Evolutionary conservation across 2,329 filamentous ascomycete species (phyloP), one percentile per base, ranked within the genome.

Genomic region (Fusarium denticulatum): DNA sequence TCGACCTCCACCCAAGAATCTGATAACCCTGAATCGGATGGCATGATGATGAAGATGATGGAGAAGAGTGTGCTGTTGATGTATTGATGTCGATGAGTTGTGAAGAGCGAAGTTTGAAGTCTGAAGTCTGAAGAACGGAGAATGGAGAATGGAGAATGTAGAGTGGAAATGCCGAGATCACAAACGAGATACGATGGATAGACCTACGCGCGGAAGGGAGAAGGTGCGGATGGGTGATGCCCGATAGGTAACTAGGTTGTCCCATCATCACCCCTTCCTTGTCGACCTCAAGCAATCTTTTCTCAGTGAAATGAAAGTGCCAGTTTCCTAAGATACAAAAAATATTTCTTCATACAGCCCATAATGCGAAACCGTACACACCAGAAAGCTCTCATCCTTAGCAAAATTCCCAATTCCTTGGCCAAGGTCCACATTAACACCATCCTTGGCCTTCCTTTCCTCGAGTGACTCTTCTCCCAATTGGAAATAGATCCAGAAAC

Each of bases 401-500:
- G 34, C 50, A 28, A 26, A 37, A 39, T 10, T 16, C 20, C 5
- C 20, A 28, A 40, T 11, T 40, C 50, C 34, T 28, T 13, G 12
- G n/a, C 34, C 34, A 26, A 53, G 2, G 10, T 16, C 20, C 20
- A 39, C n/a, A 16, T 39, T 28, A 11, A 39, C 34, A 12, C 18
- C 14, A 6, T 28, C 18, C 14, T 20, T 22, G 11, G 16, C 34
- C 11, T 5, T n/a, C 10, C 24, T 13, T 15, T 39, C 6, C 24
- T 52, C 3, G 8, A 26, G 12, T 22, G 12, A 11, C 32, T 36
- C 13, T 9, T 6, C 47, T 26, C 4, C 4, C 14, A 20, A 18
- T 1, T 20, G 8, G n/a, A 20, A 4, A 26, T 5, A n/a, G 20
- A 1, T 39, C 34, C 11, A 37, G 4, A 5, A 0, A 39, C 5